phyloP scores from a whole-genome alignment of 148 eudicot species.

The Camellia sinensis region DNA sequence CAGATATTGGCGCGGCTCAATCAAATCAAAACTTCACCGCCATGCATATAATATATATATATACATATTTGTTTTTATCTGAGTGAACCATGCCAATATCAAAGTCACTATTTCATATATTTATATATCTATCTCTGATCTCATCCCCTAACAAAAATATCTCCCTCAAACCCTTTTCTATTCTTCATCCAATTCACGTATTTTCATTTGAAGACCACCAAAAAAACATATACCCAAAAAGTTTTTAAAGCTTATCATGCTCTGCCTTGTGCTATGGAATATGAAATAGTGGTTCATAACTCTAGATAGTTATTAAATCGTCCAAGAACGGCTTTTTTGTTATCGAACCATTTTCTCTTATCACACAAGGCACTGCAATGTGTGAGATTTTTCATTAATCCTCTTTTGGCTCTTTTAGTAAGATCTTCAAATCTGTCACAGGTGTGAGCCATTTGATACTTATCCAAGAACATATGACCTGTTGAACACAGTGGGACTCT shows the following conservation, averaged over 20 bases:
- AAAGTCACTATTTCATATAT: slow-evolving; percentile 24
- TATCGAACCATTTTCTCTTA: too few species aligned
- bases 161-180: too few species aligned
- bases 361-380: too few species aligned
- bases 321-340: too few species aligned
- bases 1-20: slow-evolving; percentile 55
- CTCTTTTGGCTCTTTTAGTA: neutral
- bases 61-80: neutral
- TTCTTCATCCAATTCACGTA: neutral
- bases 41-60: too few species aligned
- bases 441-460: slow-evolving; percentile 82
- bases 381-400: too few species aligned
- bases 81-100: slow-evolving; percentile 52
- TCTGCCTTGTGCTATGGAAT: too few species aligned
- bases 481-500: slow-evolving; percentile 58
- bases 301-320: too few species aligned
- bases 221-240: neutral
- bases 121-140: neutral
- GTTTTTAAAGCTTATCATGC: too few species aligned
- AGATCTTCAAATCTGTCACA: slow-evolving; percentile 23
- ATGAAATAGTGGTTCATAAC: too few species aligned
- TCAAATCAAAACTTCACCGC: slow-evolving; percentile 20
- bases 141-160: neutral
- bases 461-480: slow-evolving; percentile 77
- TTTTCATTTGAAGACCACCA: too few species aligned